These are phyloP conservation scores for Globisporangium mamillatum DNA, from an alignment of 352 stramenopile species.

Conservation along the genomic window DNA sequence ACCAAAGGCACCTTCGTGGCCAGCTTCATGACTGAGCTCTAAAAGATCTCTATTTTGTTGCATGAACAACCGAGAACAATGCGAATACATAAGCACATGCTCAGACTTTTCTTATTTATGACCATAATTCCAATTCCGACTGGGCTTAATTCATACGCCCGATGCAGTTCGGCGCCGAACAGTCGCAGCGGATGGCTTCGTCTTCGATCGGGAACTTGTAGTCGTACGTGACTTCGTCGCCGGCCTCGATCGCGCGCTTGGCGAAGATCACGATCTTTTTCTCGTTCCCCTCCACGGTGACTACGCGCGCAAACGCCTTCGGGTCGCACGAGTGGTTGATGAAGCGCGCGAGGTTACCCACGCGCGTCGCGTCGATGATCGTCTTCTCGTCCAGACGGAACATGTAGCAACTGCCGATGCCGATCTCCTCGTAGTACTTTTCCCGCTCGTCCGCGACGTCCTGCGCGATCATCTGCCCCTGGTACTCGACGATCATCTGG, in stretches of 20 bases:
- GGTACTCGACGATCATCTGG: conserved; percentile 97
- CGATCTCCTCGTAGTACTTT: conserved; percentile 91
- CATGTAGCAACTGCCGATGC: conserved; percentile 96
- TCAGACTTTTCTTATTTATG: not conserved
- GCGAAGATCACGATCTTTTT: conserved; percentile 97
- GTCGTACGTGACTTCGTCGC: conserved; percentile 95
- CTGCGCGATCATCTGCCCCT: conserved; percentile 92
- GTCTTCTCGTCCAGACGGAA: conserved; percentile 94
- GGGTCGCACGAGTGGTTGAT: conserved; percentile 96
- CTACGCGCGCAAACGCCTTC: conserved; percentile 93
- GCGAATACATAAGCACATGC: too few relatives aligned
- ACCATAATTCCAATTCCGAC: not conserved
- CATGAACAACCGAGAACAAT: too few relatives aligned
- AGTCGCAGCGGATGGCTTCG: conserved; percentile 92
- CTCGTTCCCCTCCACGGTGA: conserved; percentile 78
- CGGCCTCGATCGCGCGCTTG: conserved; percentile 86
- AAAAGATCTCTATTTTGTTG: conserved; percentile 17
- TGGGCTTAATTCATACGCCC: conserved; percentile 91
- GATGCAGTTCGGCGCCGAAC: conserved; percentile 92
- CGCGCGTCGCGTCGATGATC: conserved; percentile 94
- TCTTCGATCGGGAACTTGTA: conserved; percentile 98
- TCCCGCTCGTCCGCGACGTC: conserved; percentile 92
- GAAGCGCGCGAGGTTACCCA: conserved; percentile 93
- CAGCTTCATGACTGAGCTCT: conserved; percentile 28
- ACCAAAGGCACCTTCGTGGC: conserved; percentile 18